Percentiles rank a stretch among this genome's conserved stretches.
Conservation (phyloP, 768 basidiomycete genomes). For the Tulasnella sp. region DNA sequence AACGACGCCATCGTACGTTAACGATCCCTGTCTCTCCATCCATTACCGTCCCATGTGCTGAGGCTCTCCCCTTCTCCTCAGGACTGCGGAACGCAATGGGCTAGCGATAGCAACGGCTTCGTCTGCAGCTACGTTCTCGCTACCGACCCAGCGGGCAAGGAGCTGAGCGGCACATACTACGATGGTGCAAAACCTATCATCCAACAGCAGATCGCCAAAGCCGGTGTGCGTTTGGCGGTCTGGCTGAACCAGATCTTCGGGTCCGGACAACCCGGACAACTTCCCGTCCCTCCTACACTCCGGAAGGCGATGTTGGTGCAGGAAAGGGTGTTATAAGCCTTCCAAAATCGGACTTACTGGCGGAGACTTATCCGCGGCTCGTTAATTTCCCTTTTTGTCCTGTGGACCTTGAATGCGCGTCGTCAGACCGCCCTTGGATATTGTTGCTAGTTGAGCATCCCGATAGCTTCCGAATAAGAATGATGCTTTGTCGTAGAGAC, state of each 20-base stretch:
- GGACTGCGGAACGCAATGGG: constrained; percentile 13
- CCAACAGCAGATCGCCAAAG: constrained; percentile 14
- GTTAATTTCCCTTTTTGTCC: too few relatives aligned
- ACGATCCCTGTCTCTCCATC: background rate
- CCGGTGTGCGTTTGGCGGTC: constrained; percentile 6
- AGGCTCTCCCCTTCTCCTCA: background rate
- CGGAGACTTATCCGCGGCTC: too few relatives aligned
- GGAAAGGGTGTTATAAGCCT: background rate
- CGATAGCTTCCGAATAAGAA: too few relatives aligned
- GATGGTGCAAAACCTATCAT: constrained; percentile 7
- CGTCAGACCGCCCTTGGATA: too few relatives aligned
- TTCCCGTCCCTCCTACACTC: background rate
- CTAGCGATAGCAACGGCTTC: constrained; percentile 10
- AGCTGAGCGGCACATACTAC: constrained; percentile 5
- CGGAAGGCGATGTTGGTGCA: background rate
- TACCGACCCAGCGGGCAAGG: background rate
- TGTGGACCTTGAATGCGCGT: too few relatives aligned
- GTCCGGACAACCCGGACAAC: background rate
- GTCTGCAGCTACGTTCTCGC: constrained; percentile 10
- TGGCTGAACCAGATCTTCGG: constrained; percentile 13
- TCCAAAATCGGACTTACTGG: background rate
- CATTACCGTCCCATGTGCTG: background rate
- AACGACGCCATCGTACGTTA: background rate
- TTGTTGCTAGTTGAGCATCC: too few relatives aligned
- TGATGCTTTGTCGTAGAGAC: background rate